A percentile compares a stretch with the other conserved stretches of the same genome.
Conservation (phyloP, 345 rosid genomes). For the Camelina neglecta region DNA sequence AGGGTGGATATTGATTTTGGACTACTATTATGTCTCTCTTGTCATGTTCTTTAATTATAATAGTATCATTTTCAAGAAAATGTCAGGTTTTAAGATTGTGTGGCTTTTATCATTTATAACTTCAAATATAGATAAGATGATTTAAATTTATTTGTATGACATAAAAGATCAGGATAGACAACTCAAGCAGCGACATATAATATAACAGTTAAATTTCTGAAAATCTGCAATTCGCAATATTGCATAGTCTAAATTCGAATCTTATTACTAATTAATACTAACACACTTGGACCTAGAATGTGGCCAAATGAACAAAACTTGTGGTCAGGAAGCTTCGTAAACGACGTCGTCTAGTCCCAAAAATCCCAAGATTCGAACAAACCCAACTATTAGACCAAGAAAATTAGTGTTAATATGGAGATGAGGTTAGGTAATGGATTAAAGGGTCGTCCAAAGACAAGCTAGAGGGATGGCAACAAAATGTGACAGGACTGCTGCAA, state of each 20-base stretch:
- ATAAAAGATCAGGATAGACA: background rate
- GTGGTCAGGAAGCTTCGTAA: background rate
- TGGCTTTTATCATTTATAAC: background rate
- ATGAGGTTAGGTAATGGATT: slow-evolving; percentile 47
- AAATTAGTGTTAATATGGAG: slow-evolving; percentile 33
- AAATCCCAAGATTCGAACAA: slow-evolving; percentile 23
- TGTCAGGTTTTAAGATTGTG: background rate
- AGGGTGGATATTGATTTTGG: too few relatives aligned
- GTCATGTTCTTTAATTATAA: too few relatives aligned
- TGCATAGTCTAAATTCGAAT: background rate
- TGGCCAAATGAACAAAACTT: background rate
- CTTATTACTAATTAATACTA: background rate
- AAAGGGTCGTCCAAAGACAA: slow-evolving; percentile 36
- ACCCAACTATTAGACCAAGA: slow-evolving; percentile 37
- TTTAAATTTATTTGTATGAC: background rate
- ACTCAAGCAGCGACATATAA: background rate
- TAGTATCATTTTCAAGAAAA: too few relatives aligned
- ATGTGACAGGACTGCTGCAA: slow-evolving; percentile 41
- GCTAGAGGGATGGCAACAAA: slow-evolving; percentile 40
- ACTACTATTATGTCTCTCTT: too few relatives aligned
- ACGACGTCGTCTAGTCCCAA: slow-evolving; percentile 6
- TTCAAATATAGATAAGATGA: too few relatives aligned
- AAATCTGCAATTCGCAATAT: background rate
- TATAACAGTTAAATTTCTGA: background rate
- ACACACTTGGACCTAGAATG: background rate